These are phyloP conservation scores for Amanita phalloides DNA, from an alignment of 768 basidiomycete species.

Conservation along the genomic window DNA sequence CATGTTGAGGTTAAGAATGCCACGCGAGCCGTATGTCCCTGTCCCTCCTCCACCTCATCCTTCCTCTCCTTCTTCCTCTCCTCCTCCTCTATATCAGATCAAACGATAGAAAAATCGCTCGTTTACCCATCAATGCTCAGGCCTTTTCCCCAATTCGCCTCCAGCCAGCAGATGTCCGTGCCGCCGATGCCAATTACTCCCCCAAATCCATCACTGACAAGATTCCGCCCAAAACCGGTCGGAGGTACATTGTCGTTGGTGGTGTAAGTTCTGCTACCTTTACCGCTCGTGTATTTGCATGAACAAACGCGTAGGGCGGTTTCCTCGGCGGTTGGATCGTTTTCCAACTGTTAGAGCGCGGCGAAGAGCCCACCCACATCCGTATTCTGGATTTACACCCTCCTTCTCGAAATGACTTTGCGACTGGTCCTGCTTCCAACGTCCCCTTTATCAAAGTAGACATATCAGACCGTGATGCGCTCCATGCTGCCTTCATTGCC, in stretches of 20 bases:
- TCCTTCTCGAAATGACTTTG: constrained; percentile 48
- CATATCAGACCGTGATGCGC: constrained; percentile 39
- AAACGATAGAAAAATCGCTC: constrained; percentile 47
- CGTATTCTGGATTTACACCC: constrained; percentile 58
- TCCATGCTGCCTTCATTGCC: constrained; percentile 50
- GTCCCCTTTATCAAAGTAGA: constrained; percentile 52
- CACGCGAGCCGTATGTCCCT: neutral
- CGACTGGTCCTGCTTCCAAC: constrained; percentile 36
- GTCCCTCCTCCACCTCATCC: neutral
- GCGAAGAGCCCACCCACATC: constrained; percentile 57
- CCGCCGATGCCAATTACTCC: constrained; percentile 22
- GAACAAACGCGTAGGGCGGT: constrained; percentile 36
- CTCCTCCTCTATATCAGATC: constrained; percentile 19
- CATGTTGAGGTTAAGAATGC: neutral
- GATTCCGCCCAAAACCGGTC: constrained; percentile 58
- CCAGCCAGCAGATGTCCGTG: constrained; percentile 29
- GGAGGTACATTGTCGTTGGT: constrained; percentile 68
- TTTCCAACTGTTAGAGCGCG: constrained; percentile 53
- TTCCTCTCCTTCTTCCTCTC: neutral
- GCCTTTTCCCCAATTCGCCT: constrained; percentile 43
- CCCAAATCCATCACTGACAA: constrained; percentile 28
- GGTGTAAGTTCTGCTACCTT: constrained; percentile 36
- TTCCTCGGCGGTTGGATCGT: constrained; percentile 77
- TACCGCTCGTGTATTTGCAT: neutral
- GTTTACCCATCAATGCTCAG: constrained; percentile 34